Evolutionary conservation across 768 basidiomycete genomes (phyloP), one percentile per base, ranked within the genome.

Genomic region (Podaxis pistillaris): DNA sequence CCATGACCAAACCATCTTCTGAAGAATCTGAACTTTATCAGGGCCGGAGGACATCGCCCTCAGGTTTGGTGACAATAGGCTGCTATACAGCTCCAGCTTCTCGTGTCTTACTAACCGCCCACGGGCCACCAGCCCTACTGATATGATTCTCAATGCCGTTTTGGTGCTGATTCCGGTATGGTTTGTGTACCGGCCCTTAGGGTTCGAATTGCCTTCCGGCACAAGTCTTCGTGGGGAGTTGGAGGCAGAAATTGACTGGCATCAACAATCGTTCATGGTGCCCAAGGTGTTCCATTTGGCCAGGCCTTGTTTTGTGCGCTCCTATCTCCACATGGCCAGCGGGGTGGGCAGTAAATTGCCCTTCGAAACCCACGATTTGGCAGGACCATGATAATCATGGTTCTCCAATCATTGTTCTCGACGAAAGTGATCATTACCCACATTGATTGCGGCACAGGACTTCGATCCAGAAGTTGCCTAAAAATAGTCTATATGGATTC

Each of bases 281-380:
- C 17, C 36, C 47, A 24, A 37, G 17, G 28, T 19, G 30, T 22
- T 51, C 58, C 58, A 41, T 17, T 51, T 40, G 58, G 30, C n/a
- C 38, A 24, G 58, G 49, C 33, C 11, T n/a, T 19, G 26, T 30
- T 49, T 15, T 22, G 30, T 38, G 8, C 47, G 44, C 40, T 60
- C 49, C 49, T 60, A 53, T 60, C 59, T 60, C 51, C 59, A 60
- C 51, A 60, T 51, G 51, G 36, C 11, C 59, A 46, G 15, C 12
- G 36, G 33, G 24, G 28, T 19, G 51, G 19, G 40, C 50, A 53
- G 51, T 22, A 52, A 38, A 47, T 33, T 52, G 37, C 40, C 44
- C 36, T 17, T 37, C 61, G 55, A 62, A 68, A 68, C 69, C 69
- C 69, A 69, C 69, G 69, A 65, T 69, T 53, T 56, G 53, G 58